Evolutionary conservation across 306 rosid genomes (phyloP).

Genomic region (Trifolium repens): DNA sequence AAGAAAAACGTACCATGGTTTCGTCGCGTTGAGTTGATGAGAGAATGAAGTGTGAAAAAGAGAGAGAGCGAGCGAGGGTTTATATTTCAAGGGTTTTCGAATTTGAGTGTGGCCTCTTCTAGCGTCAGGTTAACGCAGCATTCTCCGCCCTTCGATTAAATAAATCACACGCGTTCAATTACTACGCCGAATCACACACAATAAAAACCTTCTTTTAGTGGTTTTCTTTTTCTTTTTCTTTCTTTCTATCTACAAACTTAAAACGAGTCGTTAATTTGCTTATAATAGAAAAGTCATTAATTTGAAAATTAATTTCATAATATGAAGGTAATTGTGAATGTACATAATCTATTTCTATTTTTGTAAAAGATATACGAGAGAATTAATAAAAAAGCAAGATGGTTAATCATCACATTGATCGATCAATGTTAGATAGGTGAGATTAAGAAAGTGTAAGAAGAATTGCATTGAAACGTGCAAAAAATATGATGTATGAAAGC

Average conservation of each 20-base stretch:
- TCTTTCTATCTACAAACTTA: no score
- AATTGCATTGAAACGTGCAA: neutral
- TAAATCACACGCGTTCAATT: neutral
- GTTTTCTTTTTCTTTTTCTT: no score
- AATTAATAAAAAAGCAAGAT: no score
- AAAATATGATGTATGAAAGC: neutral
- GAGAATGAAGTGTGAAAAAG: no score
- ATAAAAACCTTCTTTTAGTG: neutral
- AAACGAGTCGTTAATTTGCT: no score
- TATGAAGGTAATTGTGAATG: no score
- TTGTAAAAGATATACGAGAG: neutral
- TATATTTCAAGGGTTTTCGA: neutral
- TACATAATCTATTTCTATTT: no score
- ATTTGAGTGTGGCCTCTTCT: neutral
- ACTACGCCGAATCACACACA: neutral
- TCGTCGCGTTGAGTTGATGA: neutral
- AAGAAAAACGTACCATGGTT: slow-evolving; percentile 8
- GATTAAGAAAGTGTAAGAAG: neutral
- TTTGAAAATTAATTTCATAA: no score
- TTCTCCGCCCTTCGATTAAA: slow-evolving; percentile 10
- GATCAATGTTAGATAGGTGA: neutral
- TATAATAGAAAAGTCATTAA: no score
- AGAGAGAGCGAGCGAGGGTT: neutral
- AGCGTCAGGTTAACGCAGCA: slow-evolving; percentile 10
- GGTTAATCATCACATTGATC: neutral